Evolutionary conservation across 1,284 basidiomycete genomes (phyloP).

Genomic region (Singerocomus rubriflavus): DNA sequence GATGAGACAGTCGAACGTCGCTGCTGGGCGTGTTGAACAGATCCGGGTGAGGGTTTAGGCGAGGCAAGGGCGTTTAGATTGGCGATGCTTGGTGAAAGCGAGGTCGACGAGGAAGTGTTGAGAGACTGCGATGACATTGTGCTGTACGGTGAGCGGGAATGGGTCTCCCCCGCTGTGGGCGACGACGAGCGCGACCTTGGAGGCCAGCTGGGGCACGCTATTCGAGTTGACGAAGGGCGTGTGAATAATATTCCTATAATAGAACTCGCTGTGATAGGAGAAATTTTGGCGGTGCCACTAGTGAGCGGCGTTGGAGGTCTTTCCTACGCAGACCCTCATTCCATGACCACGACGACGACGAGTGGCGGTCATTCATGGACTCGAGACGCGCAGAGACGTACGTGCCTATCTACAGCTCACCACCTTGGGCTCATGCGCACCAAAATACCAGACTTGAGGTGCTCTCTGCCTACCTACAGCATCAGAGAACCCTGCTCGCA

Average conservation of each 20-base stretch:
- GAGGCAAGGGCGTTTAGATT: constrained; percentile 33
- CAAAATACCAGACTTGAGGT: constrained; percentile 51
- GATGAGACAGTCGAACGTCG: constrained; percentile 26
- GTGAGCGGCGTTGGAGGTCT: constrained; percentile 11
- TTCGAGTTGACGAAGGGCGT: constrained; percentile 17
- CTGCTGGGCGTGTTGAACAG: constrained; percentile 21
- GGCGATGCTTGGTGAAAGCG: constrained; percentile 33
- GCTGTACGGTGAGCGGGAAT: constrained; percentile 14
- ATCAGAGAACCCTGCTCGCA: constrained; percentile 54
- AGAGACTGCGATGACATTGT: constrained; percentile 31
- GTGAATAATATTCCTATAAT: constrained; percentile 22
- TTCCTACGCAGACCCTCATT: constrained; percentile 10
- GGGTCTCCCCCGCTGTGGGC: constrained; percentile 21
- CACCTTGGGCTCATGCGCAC: constrained; percentile 7
- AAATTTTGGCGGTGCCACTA: constrained; percentile 25
- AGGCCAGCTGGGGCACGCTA: constrained; percentile 7
- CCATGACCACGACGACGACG: constrained; percentile 34
- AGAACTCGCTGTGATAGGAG: constrained; percentile 9
- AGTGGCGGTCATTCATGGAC: constrained; percentile 42
- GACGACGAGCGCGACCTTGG: constrained; percentile 24
- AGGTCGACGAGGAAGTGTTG: constrained; percentile 33
- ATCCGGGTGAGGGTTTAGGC: constrained; percentile 22
- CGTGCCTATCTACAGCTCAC: constrained; percentile 15
- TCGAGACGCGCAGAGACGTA: constrained; percentile 58
- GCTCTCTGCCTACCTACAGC: constrained; percentile 60